These are phyloP conservation scores for Ceratocystis variospora DNA, from an alignment of 2,329 filamentous ascomycete genomes.

Conservation along the genomic window DNA sequence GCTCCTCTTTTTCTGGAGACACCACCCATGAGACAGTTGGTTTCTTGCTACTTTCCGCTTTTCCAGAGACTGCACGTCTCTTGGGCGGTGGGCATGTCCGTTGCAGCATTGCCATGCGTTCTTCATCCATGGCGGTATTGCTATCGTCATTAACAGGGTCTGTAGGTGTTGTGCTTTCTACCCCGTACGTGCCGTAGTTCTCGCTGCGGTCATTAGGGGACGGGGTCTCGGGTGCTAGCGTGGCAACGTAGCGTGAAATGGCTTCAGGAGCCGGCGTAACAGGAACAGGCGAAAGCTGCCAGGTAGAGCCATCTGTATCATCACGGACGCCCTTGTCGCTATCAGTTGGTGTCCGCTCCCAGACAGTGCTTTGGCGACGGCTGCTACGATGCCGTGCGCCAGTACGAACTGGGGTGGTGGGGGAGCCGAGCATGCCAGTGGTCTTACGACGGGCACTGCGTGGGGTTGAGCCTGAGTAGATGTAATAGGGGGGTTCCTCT, in stretches of 20 bases:
- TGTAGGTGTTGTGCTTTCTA: constrained; percentile 17
- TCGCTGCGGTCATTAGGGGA: constrained; percentile 27
- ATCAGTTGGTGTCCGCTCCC: constrained; percentile 42
- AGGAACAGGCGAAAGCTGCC: constrained; percentile 41
- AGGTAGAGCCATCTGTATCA: constrained; percentile 30
- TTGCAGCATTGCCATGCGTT: constrained; percentile 23
- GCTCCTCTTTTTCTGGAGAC: constrained; percentile 39
- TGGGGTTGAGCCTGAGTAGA: constrained; percentile 53
- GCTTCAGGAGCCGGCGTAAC: constrained; percentile 45
- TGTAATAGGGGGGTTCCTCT: constrained; percentile 54
- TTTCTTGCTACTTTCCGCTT: constrained; percentile 21
- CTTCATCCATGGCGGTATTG: constrained; percentile 29
- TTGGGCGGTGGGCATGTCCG: constrained; percentile 29
- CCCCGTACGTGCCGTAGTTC: constrained; percentile 24
- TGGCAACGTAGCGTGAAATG: constrained; percentile 39
- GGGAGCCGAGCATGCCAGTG: constrained; percentile 46
- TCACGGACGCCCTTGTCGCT: constrained; percentile 22
- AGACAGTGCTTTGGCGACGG: constrained; percentile 40
- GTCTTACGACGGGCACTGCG: constrained; percentile 64
- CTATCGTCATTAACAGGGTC: constrained; percentile 31
- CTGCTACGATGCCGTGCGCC: constrained; percentile 33
- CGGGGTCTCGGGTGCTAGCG: constrained; percentile 35
- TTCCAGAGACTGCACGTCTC: constrained; percentile 1
- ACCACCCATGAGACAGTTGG: constrained; percentile 27
- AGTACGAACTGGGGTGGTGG: constrained; percentile 37